Evolutionary conservation across 495 filamentous ascomycete genomes (phyloP).

Genomic region (Aspergillus incahuasiensis): DNA sequence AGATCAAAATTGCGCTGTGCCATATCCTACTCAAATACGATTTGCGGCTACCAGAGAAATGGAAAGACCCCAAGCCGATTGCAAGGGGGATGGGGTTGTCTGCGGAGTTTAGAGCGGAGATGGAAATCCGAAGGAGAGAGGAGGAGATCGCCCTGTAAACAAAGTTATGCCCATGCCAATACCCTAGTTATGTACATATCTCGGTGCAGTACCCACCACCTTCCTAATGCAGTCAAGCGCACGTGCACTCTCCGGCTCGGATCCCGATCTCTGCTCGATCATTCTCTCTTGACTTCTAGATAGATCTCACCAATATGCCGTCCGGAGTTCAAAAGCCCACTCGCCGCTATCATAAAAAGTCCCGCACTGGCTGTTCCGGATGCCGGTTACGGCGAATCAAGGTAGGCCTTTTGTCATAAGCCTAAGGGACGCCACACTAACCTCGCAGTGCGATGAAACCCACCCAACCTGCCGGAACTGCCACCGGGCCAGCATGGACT

Average conservation of each 20-base stretch:
- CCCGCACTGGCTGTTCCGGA: background rate
- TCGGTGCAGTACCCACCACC: background rate
- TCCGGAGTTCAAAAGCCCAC: background rate
- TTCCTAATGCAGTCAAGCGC: background rate
- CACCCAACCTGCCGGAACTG: background rate
- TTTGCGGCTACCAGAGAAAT: conserved; percentile 13
- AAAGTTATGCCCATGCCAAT: background rate
- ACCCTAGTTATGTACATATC: background rate
- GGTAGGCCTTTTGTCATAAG: background rate
- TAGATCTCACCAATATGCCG: background rate
- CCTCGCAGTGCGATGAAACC: background rate
- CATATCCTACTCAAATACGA: conserved; percentile 51
- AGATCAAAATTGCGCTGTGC: conserved; percentile 33
- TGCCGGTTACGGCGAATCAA: background rate
- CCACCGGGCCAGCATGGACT: background rate
- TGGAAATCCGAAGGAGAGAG: conserved; percentile 6
- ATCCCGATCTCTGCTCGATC: background rate
- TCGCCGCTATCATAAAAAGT: background rate
- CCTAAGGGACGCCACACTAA: background rate
- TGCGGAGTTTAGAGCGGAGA: background rate
- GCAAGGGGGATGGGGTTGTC: background rate
- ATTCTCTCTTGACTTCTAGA: background rate
- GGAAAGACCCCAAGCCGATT: background rate
- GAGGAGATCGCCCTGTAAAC: conserved; percentile 7
- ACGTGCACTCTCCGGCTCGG: background rate